Percentiles rank a stretch among this genome's conserved stretches.
Evolutionary conservation across 73 alveolate species (phyloP).

Genomic region (Blepharisma stoltei): DNA sequence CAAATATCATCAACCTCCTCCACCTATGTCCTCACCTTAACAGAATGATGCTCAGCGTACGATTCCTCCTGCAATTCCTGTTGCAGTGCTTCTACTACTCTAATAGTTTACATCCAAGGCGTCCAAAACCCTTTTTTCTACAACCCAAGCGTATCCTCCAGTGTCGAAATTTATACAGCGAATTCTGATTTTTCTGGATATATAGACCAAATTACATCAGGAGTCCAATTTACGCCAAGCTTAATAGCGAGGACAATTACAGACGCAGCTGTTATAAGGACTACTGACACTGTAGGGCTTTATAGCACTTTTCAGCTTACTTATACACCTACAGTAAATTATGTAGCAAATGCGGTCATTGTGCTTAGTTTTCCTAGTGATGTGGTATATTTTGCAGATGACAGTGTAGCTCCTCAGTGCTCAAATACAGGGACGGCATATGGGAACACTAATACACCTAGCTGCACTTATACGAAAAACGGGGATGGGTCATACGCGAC

Average conservation of each 20-base stretch:
- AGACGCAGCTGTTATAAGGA: background rate
- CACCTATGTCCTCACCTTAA: background rate
- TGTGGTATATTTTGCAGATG: background rate
- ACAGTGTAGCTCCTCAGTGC: background rate
- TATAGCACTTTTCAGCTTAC: background rate
- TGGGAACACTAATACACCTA: too few species aligned
- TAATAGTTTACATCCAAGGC: background rate
- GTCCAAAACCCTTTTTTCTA: background rate
- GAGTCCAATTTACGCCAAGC: slow-evolving; percentile 15
- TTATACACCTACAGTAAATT: background rate
- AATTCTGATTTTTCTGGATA: background rate
- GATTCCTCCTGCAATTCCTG: too few species aligned
- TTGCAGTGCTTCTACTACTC: background rate
- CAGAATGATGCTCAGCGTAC: too few species aligned
- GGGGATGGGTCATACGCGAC: too few species aligned
- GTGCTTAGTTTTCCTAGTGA: background rate
- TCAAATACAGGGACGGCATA: background rate
- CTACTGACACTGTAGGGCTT: background rate
- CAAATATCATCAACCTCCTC: background rate
- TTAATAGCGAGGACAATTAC: background rate
- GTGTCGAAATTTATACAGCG: background rate
- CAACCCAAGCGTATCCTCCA: background rate
- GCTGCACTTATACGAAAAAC: too few species aligned
- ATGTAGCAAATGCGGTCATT: background rate
- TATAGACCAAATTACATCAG: background rate